Evolutionary conservation across 2,329 filamentous ascomycete genomes (phyloP).

Genomic region (Alternaria panax): DNA sequence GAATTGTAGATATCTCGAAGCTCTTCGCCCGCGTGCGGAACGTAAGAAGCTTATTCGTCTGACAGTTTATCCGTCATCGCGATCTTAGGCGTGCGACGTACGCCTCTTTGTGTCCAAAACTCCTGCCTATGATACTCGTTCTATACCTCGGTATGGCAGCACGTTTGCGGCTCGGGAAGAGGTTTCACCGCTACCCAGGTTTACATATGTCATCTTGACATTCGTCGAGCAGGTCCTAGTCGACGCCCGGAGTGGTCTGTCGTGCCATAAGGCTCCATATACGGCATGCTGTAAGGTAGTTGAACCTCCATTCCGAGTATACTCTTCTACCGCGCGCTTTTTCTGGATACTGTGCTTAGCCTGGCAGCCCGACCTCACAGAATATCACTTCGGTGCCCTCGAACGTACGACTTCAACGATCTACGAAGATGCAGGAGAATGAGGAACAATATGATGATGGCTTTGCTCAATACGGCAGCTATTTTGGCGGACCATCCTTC

Average conservation of each 20-base stretch:
- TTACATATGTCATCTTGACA: background rate
- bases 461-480: slow-evolving; percentile 14
- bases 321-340: background rate
- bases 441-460: slow-evolving; percentile 17
- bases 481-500: slow-evolving; percentile 16
- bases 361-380: background rate
- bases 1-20: background rate
- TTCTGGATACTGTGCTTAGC: background rate
- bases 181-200: background rate
- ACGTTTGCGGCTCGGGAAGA: background rate
- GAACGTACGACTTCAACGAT: background rate
- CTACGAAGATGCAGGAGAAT: slow-evolving; percentile 13
- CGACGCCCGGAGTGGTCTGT: background rate
- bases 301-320: background rate
- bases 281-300: background rate
- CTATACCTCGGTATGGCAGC: background rate
- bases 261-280: background rate
- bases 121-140: background rate
- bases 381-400: background rate
- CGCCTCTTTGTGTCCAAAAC: background rate
- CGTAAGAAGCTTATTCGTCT: background rate
- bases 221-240: background rate
- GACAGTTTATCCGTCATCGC: background rate
- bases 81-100: background rate
- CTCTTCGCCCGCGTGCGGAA: background rate